Evolutionary conservation across 148 eudicot genomes (phyloP), one percentile per base, ranked within the genome.

Genomic region (Persicaria maculosa): DNA sequence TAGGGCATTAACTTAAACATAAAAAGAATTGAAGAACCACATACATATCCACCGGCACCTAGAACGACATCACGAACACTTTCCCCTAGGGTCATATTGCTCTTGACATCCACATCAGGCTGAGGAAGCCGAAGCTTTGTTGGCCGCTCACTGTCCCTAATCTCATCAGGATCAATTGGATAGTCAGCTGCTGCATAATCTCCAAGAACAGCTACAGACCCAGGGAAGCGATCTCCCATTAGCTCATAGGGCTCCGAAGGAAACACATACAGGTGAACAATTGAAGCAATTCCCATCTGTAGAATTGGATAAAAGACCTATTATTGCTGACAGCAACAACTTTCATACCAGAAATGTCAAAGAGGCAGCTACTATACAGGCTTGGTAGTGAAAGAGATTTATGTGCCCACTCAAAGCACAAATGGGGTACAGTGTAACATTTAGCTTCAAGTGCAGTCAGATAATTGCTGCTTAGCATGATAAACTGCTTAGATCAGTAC

Each of bases 11-110:
- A 65, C 15, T 17, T 11, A 9, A n/a, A 73, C 9, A 46, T 46
- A 64, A 44, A 3, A 76, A 67, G 53, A 62, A 54, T 20, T 8
- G 22, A 74, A 69, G 80, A 71, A 79, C 53, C 61, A 77, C 97
- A 90, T 89, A 96, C 99, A 80, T 86, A 92, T 87, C 84, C 97
- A 64, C 99, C 91, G 61, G 94, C 99, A 59, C 97, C 98, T 79
- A 95, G 74, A 76, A 95, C 86, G 71, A 95, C 89, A 85, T 95
- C 98, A 46, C 87, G 82, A 67, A 95, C 97, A 82, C 98, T 95
- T 82, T 92, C 93, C 64, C 93, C 87, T 62, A 96, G 83, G 74
- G 93, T 84, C 91, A 88, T 92, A 53, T 92, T 88, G 81, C 88
- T 84, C 84, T 80, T 89, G 25, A 72, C 81, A 82, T 81, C 79